phyloP scores from a whole-genome alignment of 306 rosid species.

The Dalbergia oliveri region DNA sequence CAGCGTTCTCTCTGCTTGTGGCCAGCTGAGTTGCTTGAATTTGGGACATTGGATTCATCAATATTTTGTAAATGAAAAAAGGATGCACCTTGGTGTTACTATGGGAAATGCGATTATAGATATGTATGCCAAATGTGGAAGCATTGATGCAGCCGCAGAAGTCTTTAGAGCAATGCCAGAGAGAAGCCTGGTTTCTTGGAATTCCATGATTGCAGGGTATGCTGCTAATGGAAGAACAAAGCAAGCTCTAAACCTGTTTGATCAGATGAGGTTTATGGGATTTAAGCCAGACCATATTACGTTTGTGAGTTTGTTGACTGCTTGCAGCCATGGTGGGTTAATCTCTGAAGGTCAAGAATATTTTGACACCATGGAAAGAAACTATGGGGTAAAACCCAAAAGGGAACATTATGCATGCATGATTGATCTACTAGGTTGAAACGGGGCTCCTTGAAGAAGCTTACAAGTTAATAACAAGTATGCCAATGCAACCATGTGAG shows the following conservation, averaged over 20 bases:
- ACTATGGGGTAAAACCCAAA: constrained; percentile 64
- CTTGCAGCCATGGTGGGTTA: constrained; percentile 81
- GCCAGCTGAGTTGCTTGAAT: constrained; percentile 67
- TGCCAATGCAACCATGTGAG: constrained; percentile 78
- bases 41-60: constrained; percentile 69
- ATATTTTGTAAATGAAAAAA: constrained; percentile 44
- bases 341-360: constrained; percentile 61
- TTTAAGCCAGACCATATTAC: constrained; percentile 69
- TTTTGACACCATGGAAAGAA: constrained; percentile 62
- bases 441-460: constrained; percentile 73
- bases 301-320: constrained; percentile 72
- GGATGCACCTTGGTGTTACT: constrained; percentile 52
- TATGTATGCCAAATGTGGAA: constrained; percentile 91
- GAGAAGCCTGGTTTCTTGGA: constrained; percentile 75
- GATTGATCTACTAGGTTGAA: constrained; percentile 78
- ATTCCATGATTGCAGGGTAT: constrained; percentile 73
- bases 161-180: constrained; percentile 59
- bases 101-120: constrained; percentile 69
- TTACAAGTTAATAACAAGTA: constrained; percentile 60
- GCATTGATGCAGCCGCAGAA: constrained; percentile 58
- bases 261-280: constrained; percentile 57
- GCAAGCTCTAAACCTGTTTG: constrained; percentile 62
- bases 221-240: constrained; percentile 69
- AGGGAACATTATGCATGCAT: constrained; percentile 76
- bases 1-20: constrained; percentile 82